A percentile compares a stretch with the other conserved stretches of the same genome.
phyloP scores from a whole-genome alignment of 805 yeast genomes.

The Lipomyces yamadae region DNA sequence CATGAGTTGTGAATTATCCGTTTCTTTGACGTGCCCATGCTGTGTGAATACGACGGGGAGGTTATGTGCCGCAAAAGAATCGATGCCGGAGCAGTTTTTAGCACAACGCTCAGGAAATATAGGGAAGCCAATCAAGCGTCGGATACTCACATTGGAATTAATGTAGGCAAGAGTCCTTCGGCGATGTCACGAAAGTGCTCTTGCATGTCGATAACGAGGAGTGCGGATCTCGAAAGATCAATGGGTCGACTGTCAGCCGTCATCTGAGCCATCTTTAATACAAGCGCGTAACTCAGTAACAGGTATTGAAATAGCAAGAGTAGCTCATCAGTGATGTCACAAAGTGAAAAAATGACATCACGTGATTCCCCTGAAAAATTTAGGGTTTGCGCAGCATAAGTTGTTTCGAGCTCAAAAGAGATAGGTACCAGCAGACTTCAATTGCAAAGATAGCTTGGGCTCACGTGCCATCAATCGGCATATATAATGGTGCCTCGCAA shows the following conservation, averaged over 20 bases:
- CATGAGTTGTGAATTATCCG: conserved; percentile 24
- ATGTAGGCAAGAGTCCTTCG: conserved; percentile 14
- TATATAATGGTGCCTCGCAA: conserved; percentile 19
- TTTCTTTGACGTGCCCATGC: conserved; percentile 27
- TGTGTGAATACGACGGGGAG: conserved; percentile 34
- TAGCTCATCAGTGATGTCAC: no score
- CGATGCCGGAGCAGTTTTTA: conserved; percentile 14
- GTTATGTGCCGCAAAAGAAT: conserved; percentile 4
- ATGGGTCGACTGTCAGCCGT: conserved; percentile 24
- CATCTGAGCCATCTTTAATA: conserved; percentile 1
- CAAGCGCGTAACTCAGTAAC: not conserved
- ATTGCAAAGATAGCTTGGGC: not conserved
- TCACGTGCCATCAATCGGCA: not conserved
- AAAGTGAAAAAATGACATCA: no score
- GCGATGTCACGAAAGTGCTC: conserved; percentile 27
- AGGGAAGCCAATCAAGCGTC: not conserved
- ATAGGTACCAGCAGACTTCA: not conserved
- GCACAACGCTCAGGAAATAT: not conserved
- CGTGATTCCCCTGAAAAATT: no score
- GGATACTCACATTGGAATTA: conserved; percentile 22
- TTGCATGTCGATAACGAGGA: conserved; percentile 35
- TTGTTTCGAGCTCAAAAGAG: no score
- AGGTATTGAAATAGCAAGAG: no score
- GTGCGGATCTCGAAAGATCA: conserved; percentile 19
- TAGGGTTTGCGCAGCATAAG: no score